Evolutionary conservation across 169 alveolate genomes (phyloP).

Genomic region (Cryptosporidium bovis): DNA sequence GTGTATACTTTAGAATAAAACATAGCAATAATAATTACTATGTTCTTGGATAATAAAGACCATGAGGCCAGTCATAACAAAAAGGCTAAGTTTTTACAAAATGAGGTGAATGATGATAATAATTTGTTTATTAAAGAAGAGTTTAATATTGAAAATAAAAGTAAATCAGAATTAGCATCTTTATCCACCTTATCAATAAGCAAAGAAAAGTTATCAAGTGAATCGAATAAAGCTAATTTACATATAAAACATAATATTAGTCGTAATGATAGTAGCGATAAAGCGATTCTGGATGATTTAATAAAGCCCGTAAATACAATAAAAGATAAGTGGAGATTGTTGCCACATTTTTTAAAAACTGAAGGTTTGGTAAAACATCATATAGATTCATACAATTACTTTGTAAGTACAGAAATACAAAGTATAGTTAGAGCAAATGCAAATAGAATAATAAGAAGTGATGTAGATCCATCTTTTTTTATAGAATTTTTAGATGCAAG

Average conservation of each 20-base stretch:
- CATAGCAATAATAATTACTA: too few species aligned
- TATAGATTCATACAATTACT: conserved; percentile 93
- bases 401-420: conserved; percentile 91
- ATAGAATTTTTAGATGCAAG: conserved; percentile 88
- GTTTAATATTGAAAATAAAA: too few species aligned
- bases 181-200: too few species aligned
- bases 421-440: conserved; percentile 92
- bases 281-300: conserved; percentile 3
- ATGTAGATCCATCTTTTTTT: conserved; percentile 87
- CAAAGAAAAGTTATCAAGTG: neutral
- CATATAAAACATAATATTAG: neutral
- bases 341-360: conserved; percentile 92
- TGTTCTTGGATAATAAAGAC: neutral
- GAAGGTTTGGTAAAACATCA: conserved; percentile 95
- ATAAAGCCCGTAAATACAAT: conserved; percentile 40
- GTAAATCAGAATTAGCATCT: too few species aligned
- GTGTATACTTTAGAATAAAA: too few species aligned
- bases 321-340: conserved; percentile 92
- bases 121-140: too few species aligned
- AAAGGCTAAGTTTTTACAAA: too few species aligned
- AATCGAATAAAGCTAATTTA: neutral
- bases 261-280: neutral
- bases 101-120: too few species aligned
- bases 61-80: too few species aligned
- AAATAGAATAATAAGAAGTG: conserved; percentile 88